A percentile compares a stretch with the other conserved stretches of the same genome.
Conservation (phyloP, 1,139 yeast species). For the Nakaseomyces bracarensis region DNA sequence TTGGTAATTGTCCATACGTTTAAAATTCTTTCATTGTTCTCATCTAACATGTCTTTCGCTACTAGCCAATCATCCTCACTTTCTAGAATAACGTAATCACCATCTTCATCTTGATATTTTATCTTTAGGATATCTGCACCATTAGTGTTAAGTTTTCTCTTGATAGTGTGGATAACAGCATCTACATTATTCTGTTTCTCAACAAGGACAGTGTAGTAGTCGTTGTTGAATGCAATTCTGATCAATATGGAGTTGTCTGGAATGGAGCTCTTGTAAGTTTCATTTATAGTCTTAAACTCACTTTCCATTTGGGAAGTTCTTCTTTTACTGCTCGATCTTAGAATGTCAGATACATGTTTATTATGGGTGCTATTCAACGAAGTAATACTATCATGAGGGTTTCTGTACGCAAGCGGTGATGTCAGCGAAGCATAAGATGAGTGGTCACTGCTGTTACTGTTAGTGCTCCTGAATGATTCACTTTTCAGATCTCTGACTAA, state of each 20-base stretch:
- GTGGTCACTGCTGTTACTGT: constrained; percentile 21
- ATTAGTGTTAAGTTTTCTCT: constrained; percentile 35
- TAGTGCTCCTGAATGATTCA: constrained; percentile 29
- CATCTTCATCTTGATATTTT: constrained; percentile 90
- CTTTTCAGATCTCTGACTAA: constrained; percentile 34
- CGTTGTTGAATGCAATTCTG: constrained; percentile 35
- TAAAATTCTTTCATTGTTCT: constrained; percentile 34
- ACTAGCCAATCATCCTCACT: constrained; percentile 65
- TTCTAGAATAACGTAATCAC: constrained; percentile 81
- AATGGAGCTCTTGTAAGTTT: constrained; percentile 33
- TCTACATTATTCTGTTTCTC: constrained; percentile 31
- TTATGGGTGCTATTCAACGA: constrained; percentile 26
- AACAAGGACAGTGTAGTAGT: constrained; percentile 34
- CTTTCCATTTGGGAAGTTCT: constrained; percentile 30
- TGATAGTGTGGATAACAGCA: constrained; percentile 31
- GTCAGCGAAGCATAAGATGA: constrained; percentile 22
- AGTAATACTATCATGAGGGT: constrained; percentile 26
- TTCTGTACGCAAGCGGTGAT: constrained; percentile 14
- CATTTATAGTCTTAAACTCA: constrained; percentile 34
- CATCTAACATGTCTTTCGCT: constrained; percentile 37
- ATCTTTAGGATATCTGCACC: constrained; percentile 39
- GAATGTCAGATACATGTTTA: constrained; percentile 33
- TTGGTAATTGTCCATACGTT: constrained; percentile 25
- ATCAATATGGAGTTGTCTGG: constrained; percentile 34
- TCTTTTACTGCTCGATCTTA: constrained; percentile 23